Base-by-base conservation (phyloP, 345 rosid genomes). In the Sisymbrium altissimum region DNA sequence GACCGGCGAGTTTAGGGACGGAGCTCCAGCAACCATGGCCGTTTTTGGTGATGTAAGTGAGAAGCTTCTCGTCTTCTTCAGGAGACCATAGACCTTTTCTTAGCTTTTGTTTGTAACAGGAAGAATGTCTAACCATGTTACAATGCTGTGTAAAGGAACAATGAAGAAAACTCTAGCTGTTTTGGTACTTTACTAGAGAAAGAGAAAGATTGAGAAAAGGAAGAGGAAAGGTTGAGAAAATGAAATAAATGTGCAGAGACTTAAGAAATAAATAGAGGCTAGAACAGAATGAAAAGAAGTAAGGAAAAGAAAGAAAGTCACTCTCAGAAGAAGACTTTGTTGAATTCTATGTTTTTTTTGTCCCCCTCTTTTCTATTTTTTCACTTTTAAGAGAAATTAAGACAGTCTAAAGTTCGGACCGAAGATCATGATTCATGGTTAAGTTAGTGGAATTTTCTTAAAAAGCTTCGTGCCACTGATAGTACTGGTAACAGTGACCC, bases 21-120 rank as follows among this genome's bases (percentile, higher is more conserved):
- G 93, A 86, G 61, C 96, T 85, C 96, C 96, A 90, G 50, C 89
- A 90, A 7, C 93, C 96, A 80, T 80, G 89, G 2, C 96, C 96
- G 41, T 84, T 72, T 54, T 79, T 84, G 6, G 86, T 81, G 14
- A 90, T 88, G 77, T 85, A 73, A 73, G 73, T 84, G 49, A 86
- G 85, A 64, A 90, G 89, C 23, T 85, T 90, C 83, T 85, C 93
- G 59, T 90, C 93, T 86, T 90, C 96, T 68, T 90, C 93, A 12
- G 93, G 96, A 52, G 93, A 90, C 96, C 96, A 88, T 12, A 90
- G 80, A 32, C 96, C 93, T 79, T 90, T 90, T 72, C 91, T 82
- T 14, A 86, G 77, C 79, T 86, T 88, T 87, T 88, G 91, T 81
- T 85, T 86, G 81, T 83, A 80, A 55, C 87, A 88, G 57, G 86